These are phyloP conservation scores for Tetrapisispora nanseiensis DNA, from an alignment of 805 yeast species.

Conservation along the genomic window DNA sequence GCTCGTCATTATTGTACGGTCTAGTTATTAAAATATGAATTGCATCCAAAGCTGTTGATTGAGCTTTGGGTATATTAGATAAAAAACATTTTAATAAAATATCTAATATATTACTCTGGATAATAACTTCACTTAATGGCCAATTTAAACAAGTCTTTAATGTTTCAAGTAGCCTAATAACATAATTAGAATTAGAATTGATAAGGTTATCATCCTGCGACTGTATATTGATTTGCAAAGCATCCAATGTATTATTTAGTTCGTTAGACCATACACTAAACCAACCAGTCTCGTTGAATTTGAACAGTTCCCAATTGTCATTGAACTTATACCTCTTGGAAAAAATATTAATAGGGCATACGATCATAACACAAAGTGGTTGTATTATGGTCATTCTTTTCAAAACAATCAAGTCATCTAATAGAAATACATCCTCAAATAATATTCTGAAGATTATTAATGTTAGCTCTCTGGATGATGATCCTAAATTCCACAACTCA, in stretches of 20 bases:
- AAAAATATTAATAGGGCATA: conserved; percentile 60
- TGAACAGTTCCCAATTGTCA: conserved; percentile 40
- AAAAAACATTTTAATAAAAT: conserved; percentile 52
- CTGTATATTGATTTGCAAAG: conserved; percentile 13
- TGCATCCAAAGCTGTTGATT: conserved; percentile 82
- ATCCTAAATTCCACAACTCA: conserved; percentile 59
- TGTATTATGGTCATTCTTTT: conserved; percentile 67
- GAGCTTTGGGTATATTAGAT: conserved; percentile 53
- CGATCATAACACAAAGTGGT: conserved; percentile 75
- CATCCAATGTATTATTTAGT: conserved; percentile 36
- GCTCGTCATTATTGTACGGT: conserved; percentile 51
- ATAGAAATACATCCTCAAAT: conserved; percentile 84
- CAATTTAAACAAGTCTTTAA: conserved; percentile 86
- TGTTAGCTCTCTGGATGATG: conserved; percentile 63
- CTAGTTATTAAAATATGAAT: conserved; percentile 82
- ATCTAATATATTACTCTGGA: conserved; percentile 53
- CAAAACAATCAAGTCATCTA: conserved; percentile 86
- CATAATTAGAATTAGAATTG: conserved; percentile 36
- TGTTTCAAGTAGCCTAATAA: conserved; percentile 63
- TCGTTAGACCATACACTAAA: conserved; percentile 59
- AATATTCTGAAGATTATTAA: conserved; percentile 72
- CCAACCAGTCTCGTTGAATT: conserved; percentile 79
- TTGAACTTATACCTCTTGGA: conserved; percentile 50
- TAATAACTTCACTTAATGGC: conserved; percentile 71
- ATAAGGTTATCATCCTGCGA: background rate